These are phyloP conservation scores for Malassezia arunalokei DNA, from an alignment of 1,284 basidiomycete species.

Conservation along the genomic window DNA sequence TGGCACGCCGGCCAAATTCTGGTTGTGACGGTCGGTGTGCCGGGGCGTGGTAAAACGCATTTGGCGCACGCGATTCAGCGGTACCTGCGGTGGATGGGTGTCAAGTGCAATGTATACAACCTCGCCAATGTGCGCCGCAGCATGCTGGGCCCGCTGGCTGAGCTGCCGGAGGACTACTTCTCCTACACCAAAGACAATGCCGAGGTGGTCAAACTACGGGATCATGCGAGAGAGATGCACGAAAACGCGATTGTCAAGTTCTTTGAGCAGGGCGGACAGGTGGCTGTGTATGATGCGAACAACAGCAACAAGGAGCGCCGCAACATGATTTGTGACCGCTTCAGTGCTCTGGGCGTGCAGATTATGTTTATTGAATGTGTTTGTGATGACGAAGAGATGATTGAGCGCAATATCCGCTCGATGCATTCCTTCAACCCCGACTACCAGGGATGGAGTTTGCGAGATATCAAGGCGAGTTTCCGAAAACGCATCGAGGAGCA, in stretches of 20 bases:
- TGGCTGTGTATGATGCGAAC: constrained; percentile 98
- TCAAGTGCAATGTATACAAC: constrained; percentile 85
- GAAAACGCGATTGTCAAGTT: constrained; percentile 84
- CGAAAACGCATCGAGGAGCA: constrained; percentile 76
- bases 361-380: constrained; percentile 64
- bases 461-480: constrained; percentile 81
- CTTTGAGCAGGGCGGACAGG: constrained; percentile 64
- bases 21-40: constrained; percentile 78
- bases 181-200: constrained; percentile 49
- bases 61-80: constrained; percentile 87
- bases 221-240: constrained; percentile 64
- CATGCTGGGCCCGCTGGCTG: constrained; percentile 72
- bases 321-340: constrained; percentile 65
- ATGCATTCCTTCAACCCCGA: constrained; percentile 42
- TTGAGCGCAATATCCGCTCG: constrained; percentile 74
- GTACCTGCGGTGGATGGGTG: constrained; percentile 92
- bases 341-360: constrained; percentile 62
- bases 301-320: constrained; percentile 66
- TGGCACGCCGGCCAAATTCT: constrained; percentile 64
- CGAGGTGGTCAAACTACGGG: constrained; percentile 65
- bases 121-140: constrained; percentile 88
- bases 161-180: constrained; percentile 84
- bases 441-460: constrained; percentile 85
- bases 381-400: constrained; percentile 62
- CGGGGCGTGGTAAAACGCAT: constrained; percentile 79